Evolutionary conservation across 371 early-diverging fungal genomes (phyloP).

Genomic region (Blastocladiella emersonii): DNA sequence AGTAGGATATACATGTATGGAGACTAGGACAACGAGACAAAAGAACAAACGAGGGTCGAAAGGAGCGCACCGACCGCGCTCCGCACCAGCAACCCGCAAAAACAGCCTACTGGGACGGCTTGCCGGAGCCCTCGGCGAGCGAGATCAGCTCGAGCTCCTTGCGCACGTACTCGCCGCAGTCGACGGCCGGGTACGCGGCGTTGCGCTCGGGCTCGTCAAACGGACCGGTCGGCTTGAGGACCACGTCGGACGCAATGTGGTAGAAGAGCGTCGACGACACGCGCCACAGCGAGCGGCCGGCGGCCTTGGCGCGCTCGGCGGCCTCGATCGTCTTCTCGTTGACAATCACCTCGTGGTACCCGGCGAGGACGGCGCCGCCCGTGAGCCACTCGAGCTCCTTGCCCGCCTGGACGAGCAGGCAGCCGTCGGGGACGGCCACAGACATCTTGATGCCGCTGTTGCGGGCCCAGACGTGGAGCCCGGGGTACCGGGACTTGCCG

Average conservation of each 20-base stretch:
- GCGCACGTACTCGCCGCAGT: slow-evolving; percentile 42
- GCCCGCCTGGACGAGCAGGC: slow-evolving; percentile 54
- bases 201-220: slow-evolving; percentile 19
- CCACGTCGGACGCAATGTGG: slow-evolving; percentile 46
- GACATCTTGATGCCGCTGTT: slow-evolving; percentile 34
- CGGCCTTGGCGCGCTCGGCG: slow-evolving; percentile 23
- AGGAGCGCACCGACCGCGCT: no score
- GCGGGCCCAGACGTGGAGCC: slow-evolving; percentile 53
- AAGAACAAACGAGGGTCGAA: no score
- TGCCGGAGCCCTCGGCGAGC: slow-evolving; percentile 19
- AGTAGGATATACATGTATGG: no score
- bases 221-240: slow-evolving; percentile 31
- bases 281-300: slow-evolving; percentile 43
- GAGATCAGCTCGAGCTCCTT: slow-evolving; percentile 46
- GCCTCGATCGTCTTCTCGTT: slow-evolving; percentile 33
- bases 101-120: no score
- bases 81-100: no score
- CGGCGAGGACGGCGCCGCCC: slow-evolving; percentile 45
- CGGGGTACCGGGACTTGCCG: slow-evolving; percentile 57
- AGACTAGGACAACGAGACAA: no score
- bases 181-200: slow-evolving; percentile 33
- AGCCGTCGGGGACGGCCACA: slow-evolving; percentile 30
- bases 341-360: slow-evolving; percentile 57
- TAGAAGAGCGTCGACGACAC: slow-evolving; percentile 53
- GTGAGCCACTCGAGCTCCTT: slow-evolving; percentile 53